Evolutionary conservation across 495 filamentous ascomycete genomes (phyloP).

Genomic region (Barbatosphaeria neglecta): DNA sequence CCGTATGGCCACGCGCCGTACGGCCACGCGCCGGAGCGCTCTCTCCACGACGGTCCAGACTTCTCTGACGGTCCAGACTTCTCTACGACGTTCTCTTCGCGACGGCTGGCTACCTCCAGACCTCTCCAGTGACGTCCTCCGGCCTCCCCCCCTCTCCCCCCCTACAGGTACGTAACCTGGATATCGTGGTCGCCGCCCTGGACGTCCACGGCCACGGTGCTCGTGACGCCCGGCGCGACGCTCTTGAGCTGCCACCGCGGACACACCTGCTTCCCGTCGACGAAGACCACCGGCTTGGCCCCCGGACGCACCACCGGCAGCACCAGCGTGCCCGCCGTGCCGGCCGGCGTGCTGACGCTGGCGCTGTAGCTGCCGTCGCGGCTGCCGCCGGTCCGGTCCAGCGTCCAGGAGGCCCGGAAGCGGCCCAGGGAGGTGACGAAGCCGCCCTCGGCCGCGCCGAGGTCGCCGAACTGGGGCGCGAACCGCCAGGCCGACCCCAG

Average conservation of each 20-base stretch:
- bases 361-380: slow-evolving; percentile 8
- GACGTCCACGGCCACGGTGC: slow-evolving; percentile 1
- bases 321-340: slow-evolving; percentile 14
- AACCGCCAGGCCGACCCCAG: slow-evolving; percentile 43
- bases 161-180: not conserved
- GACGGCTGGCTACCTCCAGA: no score
- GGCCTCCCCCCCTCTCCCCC: no score
- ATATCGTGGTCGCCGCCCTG: slow-evolving; percentile 8
- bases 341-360: slow-evolving; percentile 12
- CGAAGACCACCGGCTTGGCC: slow-evolving; percentile 9
- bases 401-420: slow-evolving; percentile 21
- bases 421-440: slow-evolving; percentile 45
- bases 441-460: slow-evolving; percentile 43
- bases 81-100: no score
- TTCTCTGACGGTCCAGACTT: no score
- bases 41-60: no score
- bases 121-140: no score
- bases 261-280: slow-evolving; percentile 10
- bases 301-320: slow-evolving; percentile 10
- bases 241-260: slow-evolving; percentile 1
- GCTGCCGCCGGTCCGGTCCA: slow-evolving; percentile 14
- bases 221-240: not conserved
- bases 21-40: no score
- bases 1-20: no score
- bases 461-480: slow-evolving; percentile 46